Evolutionary conservation across 768 basidiomycete species (phyloP), one percentile per base, ranked within the genome.

Genomic region (Gelatoporia subvermispora): DNA sequence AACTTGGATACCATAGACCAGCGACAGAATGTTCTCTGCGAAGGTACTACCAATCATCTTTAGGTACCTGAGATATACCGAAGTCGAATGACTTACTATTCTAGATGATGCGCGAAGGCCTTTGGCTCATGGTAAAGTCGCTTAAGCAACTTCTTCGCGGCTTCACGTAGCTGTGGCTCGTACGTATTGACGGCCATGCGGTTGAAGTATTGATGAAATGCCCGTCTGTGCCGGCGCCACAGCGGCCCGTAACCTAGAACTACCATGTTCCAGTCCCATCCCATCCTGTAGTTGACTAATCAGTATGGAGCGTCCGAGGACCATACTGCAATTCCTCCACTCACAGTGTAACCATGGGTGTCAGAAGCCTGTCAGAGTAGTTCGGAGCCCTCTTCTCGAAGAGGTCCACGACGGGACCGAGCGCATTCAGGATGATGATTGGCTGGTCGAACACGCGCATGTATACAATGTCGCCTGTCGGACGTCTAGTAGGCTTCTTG

Each of bases 321-420:
- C n/a, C n/a, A n/a, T n/a, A n/a, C n/a, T n/a, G n/a, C n/a, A 13
- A 15, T 24, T 4, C 9, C 15, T 15, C n/a, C 5, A 41, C 50
- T 16, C 24, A 55, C 50, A 55, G 41, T 4, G 43, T 28, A 9
- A 49, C 21, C 2, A 43, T 11, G 1, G 23, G 41, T 10, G 16
- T 34, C 7, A 15, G 22, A 21, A 36, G 50, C 25, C 68, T 42
- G 34, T 59, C 60, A 8, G 65, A 63, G 39, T 64, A 59, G 22
- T 60, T 57, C 4, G 50, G 42, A 3, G 60, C 56, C 23, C 61
- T 48, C 41, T 61, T 59, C 22, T 65, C 55, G 34, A 66, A 50
- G 37, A 66, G 52, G 11, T 66, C 65, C 1, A 31, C 35, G 13
- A 56, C 57, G 8, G 53, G 53, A 17, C 49, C 41, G 15, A 49